A percentile compares a stretch with the other conserved stretches of the same genome.
Evolutionary conservation across 352 stramenopile species (phyloP).

Genomic region (Phytopythium litorale): DNA sequence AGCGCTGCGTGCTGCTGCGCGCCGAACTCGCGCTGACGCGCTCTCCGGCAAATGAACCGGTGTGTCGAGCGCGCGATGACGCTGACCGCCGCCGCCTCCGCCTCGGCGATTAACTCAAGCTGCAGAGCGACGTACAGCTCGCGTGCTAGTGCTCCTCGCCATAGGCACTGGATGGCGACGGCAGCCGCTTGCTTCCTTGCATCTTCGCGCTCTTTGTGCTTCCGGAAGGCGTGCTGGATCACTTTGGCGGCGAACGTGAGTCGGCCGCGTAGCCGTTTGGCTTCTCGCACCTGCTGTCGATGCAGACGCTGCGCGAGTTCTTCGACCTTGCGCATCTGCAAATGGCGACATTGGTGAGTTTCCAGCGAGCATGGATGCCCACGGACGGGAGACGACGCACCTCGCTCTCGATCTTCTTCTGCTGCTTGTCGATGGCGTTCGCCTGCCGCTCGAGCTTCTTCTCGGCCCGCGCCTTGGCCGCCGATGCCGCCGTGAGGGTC

Average conservation of each 20-base stretch:
- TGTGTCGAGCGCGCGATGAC: constrained; percentile 41
- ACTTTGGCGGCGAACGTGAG: constrained; percentile 42
- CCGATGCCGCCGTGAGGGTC: constrained; percentile 63
- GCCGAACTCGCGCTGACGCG: constrained; percentile 20
- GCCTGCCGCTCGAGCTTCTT: constrained; percentile 58
- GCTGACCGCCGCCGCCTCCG: constrained; percentile 23
- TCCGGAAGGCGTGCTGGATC: constrained; percentile 46
- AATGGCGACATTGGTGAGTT: background rate
- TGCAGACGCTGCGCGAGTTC: constrained; percentile 64
- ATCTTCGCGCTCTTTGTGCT: constrained; percentile 12
- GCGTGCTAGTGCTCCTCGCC: constrained; percentile 28
- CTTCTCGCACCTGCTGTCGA: constrained; percentile 62
- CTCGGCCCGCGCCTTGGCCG: constrained; percentile 60
- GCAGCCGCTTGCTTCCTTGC: constrained; percentile 23
- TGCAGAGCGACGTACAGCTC: constrained; percentile 11
- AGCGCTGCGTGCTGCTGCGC: constrained; percentile 29
- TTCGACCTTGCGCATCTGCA: constrained; percentile 75
- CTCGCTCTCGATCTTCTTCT: constrained; percentile 75
- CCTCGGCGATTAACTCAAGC: constrained; percentile 13
- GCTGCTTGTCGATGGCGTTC: constrained; percentile 70
- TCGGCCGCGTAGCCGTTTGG: constrained; percentile 51
- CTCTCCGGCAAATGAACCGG: constrained; percentile 21
- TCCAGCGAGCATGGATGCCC: background rate
- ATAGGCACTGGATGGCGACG: constrained; percentile 39
- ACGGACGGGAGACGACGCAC: constrained; percentile 16